A percentile compares a stretch with the other conserved stretches of the same genome.
Conservation (phyloP, 106 monocot genomes). For the Apostasia ramifera region DNA sequence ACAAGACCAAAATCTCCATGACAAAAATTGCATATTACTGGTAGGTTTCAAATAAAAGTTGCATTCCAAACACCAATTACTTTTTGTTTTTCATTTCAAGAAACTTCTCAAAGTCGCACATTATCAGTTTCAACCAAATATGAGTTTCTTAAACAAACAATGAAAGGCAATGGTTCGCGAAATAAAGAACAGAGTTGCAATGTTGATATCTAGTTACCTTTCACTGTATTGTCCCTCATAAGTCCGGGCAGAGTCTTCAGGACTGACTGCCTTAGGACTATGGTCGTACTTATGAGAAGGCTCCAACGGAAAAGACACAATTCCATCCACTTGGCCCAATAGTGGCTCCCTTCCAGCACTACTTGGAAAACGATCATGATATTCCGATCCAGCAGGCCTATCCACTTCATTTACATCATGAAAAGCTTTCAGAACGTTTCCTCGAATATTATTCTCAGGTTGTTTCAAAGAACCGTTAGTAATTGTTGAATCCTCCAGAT, state of each 20-base stretch:
- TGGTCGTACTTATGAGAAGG: slow-evolving; percentile 11
- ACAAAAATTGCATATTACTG: no score
- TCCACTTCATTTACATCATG: slow-evolving; percentile 29
- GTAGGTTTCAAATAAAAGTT: no score
- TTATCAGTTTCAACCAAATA: not conserved
- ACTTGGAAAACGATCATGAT: slow-evolving; percentile 14
- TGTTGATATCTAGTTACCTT: slow-evolving; percentile 30
- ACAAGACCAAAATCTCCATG: no score
- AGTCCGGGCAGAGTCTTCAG: slow-evolving; percentile 11
- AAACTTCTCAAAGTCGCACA: no score
- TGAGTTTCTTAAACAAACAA: not conserved
- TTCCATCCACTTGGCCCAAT: slow-evolving; percentile 28
- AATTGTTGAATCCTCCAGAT: slow-evolving; percentile 30
- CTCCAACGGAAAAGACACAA: slow-evolving; percentile 24
- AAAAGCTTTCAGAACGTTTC: slow-evolving; percentile 14
- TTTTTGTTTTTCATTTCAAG: no score
- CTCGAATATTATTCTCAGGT: slow-evolving; percentile 29
- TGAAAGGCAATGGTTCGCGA: not conserved
- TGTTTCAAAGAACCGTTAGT: slow-evolving; percentile 30
- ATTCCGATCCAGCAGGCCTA: slow-evolving; percentile 19
- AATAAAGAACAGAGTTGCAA: not conserved
- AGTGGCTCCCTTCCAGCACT: slow-evolving; percentile 14
- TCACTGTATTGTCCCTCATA: slow-evolving; percentile 15
- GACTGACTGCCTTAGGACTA: slow-evolving; percentile 28
- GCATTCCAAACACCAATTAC: no score